These are phyloP conservation scores for Annulohypoxylon truncatum DNA, from an alignment of 2,329 filamentous ascomycete species.

Conservation along the genomic window DNA sequence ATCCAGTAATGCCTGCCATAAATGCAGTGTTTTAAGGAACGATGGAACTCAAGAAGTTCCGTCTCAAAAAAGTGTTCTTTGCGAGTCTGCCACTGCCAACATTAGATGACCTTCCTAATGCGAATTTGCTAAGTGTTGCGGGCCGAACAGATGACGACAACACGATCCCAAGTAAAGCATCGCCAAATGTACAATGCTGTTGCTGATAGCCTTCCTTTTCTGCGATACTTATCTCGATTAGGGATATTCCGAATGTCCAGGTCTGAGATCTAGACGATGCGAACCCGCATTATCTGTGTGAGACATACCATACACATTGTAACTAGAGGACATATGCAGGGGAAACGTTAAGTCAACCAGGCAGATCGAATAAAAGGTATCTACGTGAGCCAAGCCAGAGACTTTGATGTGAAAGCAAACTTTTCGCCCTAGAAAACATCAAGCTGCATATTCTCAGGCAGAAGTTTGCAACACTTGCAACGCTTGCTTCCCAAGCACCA, in stretches of 20 bases:
- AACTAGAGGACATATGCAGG: conserved; percentile 8
- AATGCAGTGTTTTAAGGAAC: conserved; percentile 22
- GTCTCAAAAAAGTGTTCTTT: conserved; percentile 4
- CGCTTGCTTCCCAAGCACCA: conserved; percentile 11
- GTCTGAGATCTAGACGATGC: conserved; percentile 12
- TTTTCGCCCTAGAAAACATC: conserved; percentile 6
- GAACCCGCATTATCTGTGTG: conserved; percentile 11
- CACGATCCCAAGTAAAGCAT: conserved; percentile 9
- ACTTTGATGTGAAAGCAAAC: conserved; percentile 23
- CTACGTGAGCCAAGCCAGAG: not conserved
- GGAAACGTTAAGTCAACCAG: conserved; percentile 11
- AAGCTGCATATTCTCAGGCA: conserved; percentile 6
- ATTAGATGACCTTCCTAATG: conserved; percentile 36
- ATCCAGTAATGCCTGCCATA: conserved; percentile 25
- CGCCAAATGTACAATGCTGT: not conserved
- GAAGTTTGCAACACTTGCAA: conserved; percentile 17
- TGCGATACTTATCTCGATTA: not conserved
- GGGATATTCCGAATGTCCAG: not conserved
- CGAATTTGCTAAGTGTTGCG: conserved; percentile 16
- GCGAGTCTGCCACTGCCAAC: conserved; percentile 3
- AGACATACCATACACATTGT: not conserved
- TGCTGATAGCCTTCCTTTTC: conserved; percentile 4
- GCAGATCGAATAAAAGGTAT: conserved; percentile 5
- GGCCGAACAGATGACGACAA: conserved; percentile 25
- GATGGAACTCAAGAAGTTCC: conserved; percentile 26